Base-by-base conservation (phyloP, 768 basidiomycete species). In the Daedaleopsis nitida region DNA sequence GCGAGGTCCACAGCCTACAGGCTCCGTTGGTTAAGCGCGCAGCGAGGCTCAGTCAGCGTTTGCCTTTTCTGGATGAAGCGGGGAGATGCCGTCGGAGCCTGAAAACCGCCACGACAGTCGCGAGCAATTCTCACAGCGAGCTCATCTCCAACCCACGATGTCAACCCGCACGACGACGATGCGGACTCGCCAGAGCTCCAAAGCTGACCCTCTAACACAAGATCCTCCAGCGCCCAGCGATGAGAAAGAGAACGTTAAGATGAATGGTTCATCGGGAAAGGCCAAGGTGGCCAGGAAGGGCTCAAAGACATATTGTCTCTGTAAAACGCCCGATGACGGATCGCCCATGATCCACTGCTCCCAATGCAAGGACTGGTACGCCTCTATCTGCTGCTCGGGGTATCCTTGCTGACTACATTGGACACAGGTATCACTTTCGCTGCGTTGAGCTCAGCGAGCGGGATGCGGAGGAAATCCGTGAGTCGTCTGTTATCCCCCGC, bases 301-400 rank as follows among this genome's bases (percentile, higher is more conserved):
- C 49, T 60, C 65, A 21, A 72, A 75, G 63, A 64, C 75, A 8
- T 78, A 82, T 66, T 94, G 92, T 75, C 74, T 81, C 0, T 94
- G 92, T 72, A 78, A 80, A 23, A 81, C 81, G 52, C 82, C 81
- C 42, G 88, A 93, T 71, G 88, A 92, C 75, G 91, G 89, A 35
- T 81, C 87, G 7, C 91, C 91, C 13, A 92, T 93, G 91, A 86
- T 94, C 52, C 76, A 76, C 38, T 94, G 92, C 69, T 80, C 83
- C 24, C 77, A 81, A 54, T 94, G 92, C 72, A 79, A 76, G 24
- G 86, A 86, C 64, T 93, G 92, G 92, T 88, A 65, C 66, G 84
- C 68, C 12, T 27, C 49, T n/a, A 35, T 3, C 10, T 7, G 35
- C 1, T 32, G 5, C 19, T 42, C 21, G 9, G 4, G 19, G 37